A percentile compares a stretch with the other conserved stretches of the same genome.
Conservation (phyloP, 176 grass and related monocot genomes). For the Bothriochloa decipiens region DNA sequence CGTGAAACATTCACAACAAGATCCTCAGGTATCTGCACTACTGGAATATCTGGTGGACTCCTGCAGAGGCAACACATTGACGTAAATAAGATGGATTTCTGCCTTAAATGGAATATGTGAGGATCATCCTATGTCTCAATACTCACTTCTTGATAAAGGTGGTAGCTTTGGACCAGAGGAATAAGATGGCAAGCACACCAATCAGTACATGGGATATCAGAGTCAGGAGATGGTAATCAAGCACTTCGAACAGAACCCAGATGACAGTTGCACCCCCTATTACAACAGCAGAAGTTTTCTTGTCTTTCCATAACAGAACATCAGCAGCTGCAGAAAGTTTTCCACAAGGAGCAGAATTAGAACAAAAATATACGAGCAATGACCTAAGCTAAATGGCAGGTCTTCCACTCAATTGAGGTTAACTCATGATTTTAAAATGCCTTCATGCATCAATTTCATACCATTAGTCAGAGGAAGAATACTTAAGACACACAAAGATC, state of each 20-base stretch:
- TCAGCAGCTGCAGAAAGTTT: constrained; percentile 73
- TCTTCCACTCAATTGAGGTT: neutral
- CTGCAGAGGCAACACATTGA: constrained; percentile 39
- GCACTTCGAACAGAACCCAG: constrained; percentile 81
- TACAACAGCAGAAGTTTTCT: constrained; percentile 73
- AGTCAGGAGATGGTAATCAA: constrained; percentile 81
- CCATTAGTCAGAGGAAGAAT: too few species aligned
- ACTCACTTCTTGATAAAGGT: constrained; percentile 74
- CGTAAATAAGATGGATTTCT: constrained; percentile 10
- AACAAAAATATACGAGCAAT: neutral
- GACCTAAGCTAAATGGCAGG: neutral
- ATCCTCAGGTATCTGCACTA: constrained; percentile 74
- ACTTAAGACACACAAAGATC: neutral
- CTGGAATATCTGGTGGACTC: constrained; percentile 63
- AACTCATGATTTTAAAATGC: neutral
- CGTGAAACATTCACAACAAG: constrained; percentile 49
- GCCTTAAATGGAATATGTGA: neutral
- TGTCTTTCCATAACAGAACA: constrained; percentile 90
- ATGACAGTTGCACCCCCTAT: constrained; percentile 66
- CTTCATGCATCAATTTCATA: neutral
- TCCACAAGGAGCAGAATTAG: constrained; percentile 18
- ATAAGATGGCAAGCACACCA: constrained; percentile 61
- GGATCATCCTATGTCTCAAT: neutral
- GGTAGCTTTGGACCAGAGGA: constrained; percentile 80
- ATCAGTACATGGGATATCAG: constrained; percentile 75